Conservation (phyloP, 2,329 filamentous ascomycete genomes). For the Didymella exigua region DNA sequence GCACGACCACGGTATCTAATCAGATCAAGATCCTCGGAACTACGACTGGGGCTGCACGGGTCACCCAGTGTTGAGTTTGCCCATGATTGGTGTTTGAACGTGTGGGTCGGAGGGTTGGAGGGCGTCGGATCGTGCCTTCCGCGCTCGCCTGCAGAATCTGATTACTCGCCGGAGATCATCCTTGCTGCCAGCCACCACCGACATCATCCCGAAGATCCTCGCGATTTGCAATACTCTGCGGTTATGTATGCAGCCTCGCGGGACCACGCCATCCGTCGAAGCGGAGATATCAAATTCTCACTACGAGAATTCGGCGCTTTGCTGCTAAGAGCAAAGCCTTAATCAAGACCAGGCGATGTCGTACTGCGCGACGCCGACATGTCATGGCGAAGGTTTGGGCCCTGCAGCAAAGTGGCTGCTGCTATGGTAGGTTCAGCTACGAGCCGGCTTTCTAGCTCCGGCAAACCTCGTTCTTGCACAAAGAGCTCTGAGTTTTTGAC, state of each 20-base stretch:
- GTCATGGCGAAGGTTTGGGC: background rate
- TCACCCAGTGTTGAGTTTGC: background rate
- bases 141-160: background rate
- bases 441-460: background rate
- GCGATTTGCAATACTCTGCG: background rate
- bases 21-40: no score
- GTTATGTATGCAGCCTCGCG: background rate
- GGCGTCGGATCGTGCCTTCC: background rate
- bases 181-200: background rate
- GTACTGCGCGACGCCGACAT: background rate
- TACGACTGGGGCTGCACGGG: no score
- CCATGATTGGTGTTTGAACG: background rate
- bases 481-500: background rate
- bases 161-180: background rate
- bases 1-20: no score
- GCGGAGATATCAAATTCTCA: background rate
- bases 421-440: background rate
- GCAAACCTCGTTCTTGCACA: background rate
- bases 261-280: background rate
- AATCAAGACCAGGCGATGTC: background rate
- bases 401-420: constrained; percentile 3
- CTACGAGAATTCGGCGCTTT: background rate
- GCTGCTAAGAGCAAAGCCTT: background rate
- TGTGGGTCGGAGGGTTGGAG: background rate
- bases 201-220: background rate